Conservation (phyloP, 352 stramenopile genomes). For the Globisporangium rhizosaccharum region DNA sequence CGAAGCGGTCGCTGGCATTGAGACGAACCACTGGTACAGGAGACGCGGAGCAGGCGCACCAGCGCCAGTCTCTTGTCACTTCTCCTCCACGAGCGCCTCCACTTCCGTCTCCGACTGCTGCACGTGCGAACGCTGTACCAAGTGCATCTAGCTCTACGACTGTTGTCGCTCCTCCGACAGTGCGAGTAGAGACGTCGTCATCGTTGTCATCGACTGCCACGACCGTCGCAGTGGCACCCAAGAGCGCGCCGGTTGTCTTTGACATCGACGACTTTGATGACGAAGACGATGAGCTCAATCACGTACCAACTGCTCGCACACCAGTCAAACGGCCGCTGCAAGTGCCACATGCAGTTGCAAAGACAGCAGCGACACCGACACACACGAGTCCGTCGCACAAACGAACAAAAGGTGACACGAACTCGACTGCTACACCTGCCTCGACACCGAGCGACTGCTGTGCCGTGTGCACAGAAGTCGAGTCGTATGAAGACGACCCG, state of each 20-base stretch:
- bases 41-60: not conserved
- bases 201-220: no score
- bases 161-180: not conserved
- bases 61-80: not conserved
- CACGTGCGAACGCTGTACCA: not conserved
- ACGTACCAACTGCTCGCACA: not conserved
- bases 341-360: not conserved
- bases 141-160: not conserved
- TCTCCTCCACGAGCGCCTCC: no score
- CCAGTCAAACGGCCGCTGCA: not conserved
- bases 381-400: conserved; percentile 1
- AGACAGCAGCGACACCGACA: not conserved
- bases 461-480: conserved; percentile 70
- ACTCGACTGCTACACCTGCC: not conserved
- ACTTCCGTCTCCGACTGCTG: not conserved
- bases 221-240: not conserved
- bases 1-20: conserved; percentile 10
- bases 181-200: not conserved
- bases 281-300: not conserved
- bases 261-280: conserved; percentile 12
- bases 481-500: conserved; percentile 84
- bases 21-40: not conserved
- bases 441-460: conserved; percentile 32
- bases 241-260: conserved; percentile 2
- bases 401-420: not conserved